These are phyloP conservation scores for Acanthochlamys bracteata DNA, from an alignment of 106 monocot species.

Conservation along the genomic window DNA sequence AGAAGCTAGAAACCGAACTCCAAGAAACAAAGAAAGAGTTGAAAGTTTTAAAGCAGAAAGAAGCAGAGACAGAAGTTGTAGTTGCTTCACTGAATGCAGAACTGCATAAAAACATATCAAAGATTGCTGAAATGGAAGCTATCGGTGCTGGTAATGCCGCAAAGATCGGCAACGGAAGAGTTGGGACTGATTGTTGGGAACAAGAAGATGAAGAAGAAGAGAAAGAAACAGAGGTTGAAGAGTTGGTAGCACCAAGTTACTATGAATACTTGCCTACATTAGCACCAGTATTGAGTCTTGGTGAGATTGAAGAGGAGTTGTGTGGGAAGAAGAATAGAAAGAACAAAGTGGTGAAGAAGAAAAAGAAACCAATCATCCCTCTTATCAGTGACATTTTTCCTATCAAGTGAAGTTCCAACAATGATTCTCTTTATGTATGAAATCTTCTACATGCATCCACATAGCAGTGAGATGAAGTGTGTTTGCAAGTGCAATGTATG, in stretches of 20 bases:
- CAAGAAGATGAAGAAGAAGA: slow-evolving; percentile 20
- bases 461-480: too few species aligned
- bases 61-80: slow-evolving; percentile 47
- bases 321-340: slow-evolving; percentile 20
- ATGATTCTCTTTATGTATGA: too few species aligned
- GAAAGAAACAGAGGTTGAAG: not conserved
- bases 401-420: slow-evolving; percentile 27
- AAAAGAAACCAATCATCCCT: slow-evolving; percentile 76
- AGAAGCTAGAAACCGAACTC: slow-evolving; percentile 51
- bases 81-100: slow-evolving; percentile 65
- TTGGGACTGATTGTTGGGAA: slow-evolving; percentile 20
- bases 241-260: not conserved
- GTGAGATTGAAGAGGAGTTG: slow-evolving; percentile 19
- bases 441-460: too few species aligned
- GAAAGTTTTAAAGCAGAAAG: slow-evolving; percentile 49
- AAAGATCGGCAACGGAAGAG: slow-evolving; percentile 3
- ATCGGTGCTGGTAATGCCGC: slow-evolving; percentile 1
- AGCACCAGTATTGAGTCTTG: slow-evolving; percentile 39
- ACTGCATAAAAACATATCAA: slow-evolving; percentile 36
- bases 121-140: slow-evolving; percentile 35
- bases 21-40: slow-evolving; percentile 62
- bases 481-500: too few species aligned
- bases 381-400: slow-evolving; percentile 67
- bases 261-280: slow-evolving; percentile 48
- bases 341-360: slow-evolving; percentile 25